Evolutionary conservation across 768 basidiomycete genomes (phyloP), one percentile per base, ranked within the genome.

Genomic region (Amanita jacksonii): DNA sequence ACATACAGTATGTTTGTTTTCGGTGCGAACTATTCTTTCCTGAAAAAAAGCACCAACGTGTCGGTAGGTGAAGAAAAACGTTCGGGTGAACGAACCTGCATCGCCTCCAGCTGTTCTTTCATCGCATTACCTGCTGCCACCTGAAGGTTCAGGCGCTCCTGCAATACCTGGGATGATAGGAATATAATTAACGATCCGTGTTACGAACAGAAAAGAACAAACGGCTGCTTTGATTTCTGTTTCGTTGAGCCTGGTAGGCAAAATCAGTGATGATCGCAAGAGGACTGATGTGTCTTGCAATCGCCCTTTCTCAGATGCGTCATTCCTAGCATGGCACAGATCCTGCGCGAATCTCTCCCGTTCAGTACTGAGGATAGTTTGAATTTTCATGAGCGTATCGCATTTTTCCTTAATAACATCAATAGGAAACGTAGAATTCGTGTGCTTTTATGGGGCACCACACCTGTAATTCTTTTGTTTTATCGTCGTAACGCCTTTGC

Each of bases 101-200:
- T 38, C 20, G 52, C 50, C 3, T 33, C 42, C 19, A 46, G 44
- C 23, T 43, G 43, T 44, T 75, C 69, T 49, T 66, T 69, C 5
- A 66, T 66, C 23, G 70, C 52, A 15, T 62, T 58, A 27, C 73
- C 48, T 2, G 67, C 62, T 3, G 66, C 57, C 6, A 62, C 56
- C 48, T 75, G 73, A 16, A 69, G 67, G 15, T 76, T 72, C 43
- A 67, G 68, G 15, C 52, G 46, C 36, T 56, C 54, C 45, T 57
- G 51, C 16, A 54, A 30, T 35, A 57, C 50, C 51, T 33, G 9
- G 4, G 35, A 5, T 33, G 38, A 8, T 33, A 45, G 34, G 43
- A 13, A 38, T 38, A 42, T 9, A 28, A 24, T 6, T 25, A 41
- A 8, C n/a, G n/a, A 18, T 10, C 13, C 23, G 12, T 15, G 18